Conservation (phyloP, 192 early-diverging fungal species). For the Coemansia asiatica region DNA sequence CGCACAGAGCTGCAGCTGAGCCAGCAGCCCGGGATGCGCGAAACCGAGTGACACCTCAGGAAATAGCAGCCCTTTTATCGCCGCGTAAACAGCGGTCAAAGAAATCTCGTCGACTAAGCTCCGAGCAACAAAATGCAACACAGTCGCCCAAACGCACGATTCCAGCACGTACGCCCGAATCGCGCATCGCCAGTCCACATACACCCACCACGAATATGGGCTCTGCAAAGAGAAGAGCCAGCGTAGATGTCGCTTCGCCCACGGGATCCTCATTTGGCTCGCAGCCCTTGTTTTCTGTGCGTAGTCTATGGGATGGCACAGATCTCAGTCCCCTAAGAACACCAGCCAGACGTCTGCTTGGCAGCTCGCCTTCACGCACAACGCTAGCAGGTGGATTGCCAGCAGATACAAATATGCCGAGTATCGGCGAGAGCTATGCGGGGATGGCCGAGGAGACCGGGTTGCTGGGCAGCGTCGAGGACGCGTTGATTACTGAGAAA, state of each 20-base stretch:
- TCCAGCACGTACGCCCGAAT: constrained; percentile 31
- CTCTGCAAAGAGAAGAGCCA: not conserved
- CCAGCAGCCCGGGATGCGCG: not conserved
- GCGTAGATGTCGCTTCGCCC: not conserved
- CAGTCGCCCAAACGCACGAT: constrained; percentile 3
- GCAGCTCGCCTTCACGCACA: not conserved
- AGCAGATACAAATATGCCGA: not conserved
- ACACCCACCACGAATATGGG: not conserved
- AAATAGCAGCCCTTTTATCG: constrained; percentile 40
- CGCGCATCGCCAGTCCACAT: constrained; percentile 27
- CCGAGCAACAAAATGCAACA: not conserved
- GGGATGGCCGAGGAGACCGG: not conserved
- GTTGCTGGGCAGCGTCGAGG: constrained; percentile 41
- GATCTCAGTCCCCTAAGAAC: not conserved
- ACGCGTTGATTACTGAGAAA: constrained; percentile 34
- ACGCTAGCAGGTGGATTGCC: not conserved
- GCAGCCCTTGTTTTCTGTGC: constrained; percentile 9
- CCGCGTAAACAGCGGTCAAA: constrained; percentile 14
- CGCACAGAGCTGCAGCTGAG: not conserved
- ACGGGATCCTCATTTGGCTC: not conserved
- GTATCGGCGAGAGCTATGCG: not conserved
- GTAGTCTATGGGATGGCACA: constrained; percentile 14
- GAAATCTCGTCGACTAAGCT: not conserved
- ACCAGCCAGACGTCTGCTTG: not conserved
- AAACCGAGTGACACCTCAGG: constrained; percentile 23